Percentiles rank a stretch among this genome's conserved stretches.
Conservation (phyloP, 202 grass and related monocot genomes). For the Panicum hallii region DNA sequence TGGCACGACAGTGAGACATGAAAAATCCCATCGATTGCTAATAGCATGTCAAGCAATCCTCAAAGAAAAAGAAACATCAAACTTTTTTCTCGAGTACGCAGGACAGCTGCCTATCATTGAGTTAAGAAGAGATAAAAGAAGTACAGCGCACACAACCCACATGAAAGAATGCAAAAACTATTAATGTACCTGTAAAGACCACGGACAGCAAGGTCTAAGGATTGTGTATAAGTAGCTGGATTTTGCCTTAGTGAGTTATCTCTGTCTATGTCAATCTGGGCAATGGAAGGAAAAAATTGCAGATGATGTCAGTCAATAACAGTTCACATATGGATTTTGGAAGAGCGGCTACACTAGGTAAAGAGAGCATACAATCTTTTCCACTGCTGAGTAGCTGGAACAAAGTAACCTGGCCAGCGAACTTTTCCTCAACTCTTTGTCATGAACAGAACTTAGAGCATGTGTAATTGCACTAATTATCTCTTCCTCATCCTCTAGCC, state of each 20-base stretch:
- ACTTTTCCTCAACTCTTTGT: constrained; percentile 82
- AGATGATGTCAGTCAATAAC: neutral
- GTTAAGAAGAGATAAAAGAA: neutral
- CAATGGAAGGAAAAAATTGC: constrained; percentile 18
- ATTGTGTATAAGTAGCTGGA: constrained; percentile 66
- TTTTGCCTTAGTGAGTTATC: constrained; percentile 72
- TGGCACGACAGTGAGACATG: neutral
- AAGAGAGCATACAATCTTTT: constrained; percentile 84
- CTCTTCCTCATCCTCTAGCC: constrained; percentile 86
- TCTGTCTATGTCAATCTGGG: constrained; percentile 75
- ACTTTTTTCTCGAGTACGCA: neutral
- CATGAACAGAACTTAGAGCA: constrained; percentile 65
- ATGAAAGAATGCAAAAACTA: constrained; percentile 39
- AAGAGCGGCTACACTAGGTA: constrained; percentile 29
- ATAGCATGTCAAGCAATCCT: neutral
- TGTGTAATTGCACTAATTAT: constrained; percentile 81
- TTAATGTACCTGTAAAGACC: constrained; percentile 75
- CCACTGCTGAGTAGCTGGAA: constrained; percentile 72
- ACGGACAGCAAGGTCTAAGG: constrained; percentile 73
- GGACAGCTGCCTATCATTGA: neutral
- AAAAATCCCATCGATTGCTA: constrained; percentile 13
- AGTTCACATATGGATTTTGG: constrained; percentile 7
- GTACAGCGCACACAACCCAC: neutral
- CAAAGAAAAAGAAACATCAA: constrained; percentile 35
- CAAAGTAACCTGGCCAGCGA: constrained; percentile 80